phyloP scores from a whole-genome alignment of 2,329 filamentous ascomycete genomes.

The Ciborinia camelliae region DNA sequence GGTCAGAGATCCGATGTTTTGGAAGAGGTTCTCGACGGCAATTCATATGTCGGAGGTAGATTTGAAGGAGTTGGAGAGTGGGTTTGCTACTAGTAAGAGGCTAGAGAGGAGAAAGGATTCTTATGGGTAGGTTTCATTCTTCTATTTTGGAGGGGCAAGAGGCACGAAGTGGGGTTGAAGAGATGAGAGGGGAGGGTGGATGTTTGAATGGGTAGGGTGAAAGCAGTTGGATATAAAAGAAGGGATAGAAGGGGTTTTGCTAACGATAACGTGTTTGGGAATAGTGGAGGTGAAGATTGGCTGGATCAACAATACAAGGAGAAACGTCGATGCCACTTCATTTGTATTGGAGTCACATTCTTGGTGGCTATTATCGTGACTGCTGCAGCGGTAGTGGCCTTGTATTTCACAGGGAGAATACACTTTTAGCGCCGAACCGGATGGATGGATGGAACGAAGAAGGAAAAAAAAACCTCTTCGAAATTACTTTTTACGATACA shows the following conservation, averaged over 20 bases:
- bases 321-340: constrained; percentile 32
- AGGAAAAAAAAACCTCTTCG: not conserved
- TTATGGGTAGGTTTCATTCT: constrained; percentile 16
- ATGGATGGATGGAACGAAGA: not conserved
- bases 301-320: constrained; percentile 35
- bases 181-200: not conserved
- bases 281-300: constrained; percentile 34
- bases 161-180: too few species aligned
- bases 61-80: constrained; percentile 28
- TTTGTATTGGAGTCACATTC: constrained; percentile 29
- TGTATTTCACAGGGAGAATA: constrained; percentile 29
- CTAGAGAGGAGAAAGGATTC: constrained; percentile 7
- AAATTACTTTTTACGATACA: constrained; percentile 6
- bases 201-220: constrained; percentile 17
- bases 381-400: constrained; percentile 30
- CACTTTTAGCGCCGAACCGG: not conserved
- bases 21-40: constrained; percentile 37
- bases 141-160: too few species aligned
- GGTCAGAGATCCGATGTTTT: constrained; percentile 37
- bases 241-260: not conserved
- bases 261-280: constrained; percentile 7
- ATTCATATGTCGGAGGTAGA: constrained; percentile 33
- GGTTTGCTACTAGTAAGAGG: constrained; percentile 17
- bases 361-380: constrained; percentile 28
- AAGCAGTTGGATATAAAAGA: constrained; percentile 16